phyloP scores from a whole-genome alignment of 2,329 filamentous ascomycete genomes.

The Arthroderma sp. region DNA sequence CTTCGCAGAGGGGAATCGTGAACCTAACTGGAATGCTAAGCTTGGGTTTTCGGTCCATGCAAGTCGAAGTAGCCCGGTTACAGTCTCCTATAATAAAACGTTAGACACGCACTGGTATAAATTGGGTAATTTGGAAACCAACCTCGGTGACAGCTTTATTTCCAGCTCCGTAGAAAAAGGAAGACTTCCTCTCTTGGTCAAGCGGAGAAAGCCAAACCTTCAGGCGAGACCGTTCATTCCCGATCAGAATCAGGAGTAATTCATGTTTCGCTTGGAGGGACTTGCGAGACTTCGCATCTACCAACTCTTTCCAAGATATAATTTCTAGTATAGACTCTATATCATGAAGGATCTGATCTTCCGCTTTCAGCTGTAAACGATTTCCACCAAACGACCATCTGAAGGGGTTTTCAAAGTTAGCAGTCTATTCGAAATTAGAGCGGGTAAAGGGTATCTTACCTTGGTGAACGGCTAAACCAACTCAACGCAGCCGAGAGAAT shows the following conservation, averaged over 20 bases:
- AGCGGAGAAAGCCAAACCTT: slow-evolving; percentile 84
- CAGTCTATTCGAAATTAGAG: not conserved
- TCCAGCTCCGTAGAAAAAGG: slow-evolving; percentile 36
- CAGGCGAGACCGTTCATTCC: slow-evolving; percentile 72
- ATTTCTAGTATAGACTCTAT: slow-evolving; percentile 55
- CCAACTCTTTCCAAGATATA: slow-evolving; percentile 44
- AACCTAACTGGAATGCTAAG: slow-evolving; percentile 72
- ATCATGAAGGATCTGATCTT: slow-evolving; percentile 69
- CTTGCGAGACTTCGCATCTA: slow-evolving; percentile 43
- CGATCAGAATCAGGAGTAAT: slow-evolving; percentile 65
- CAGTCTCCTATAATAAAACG: slow-evolving; percentile 21
- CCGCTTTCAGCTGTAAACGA: slow-evolving; percentile 81
- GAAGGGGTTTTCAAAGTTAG: slow-evolving; percentile 15
- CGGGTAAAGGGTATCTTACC: slow-evolving; percentile 28
- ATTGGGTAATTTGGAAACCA: not conserved
- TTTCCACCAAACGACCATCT: slow-evolving; percentile 94
- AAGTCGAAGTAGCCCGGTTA: slow-evolving; percentile 57
- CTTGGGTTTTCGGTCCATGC: slow-evolving; percentile 80
- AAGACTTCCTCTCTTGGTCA: slow-evolving; percentile 47
- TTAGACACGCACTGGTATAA: not conserved
- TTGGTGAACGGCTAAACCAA: slow-evolving; percentile 76
- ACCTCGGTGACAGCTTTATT: slow-evolving; percentile 11
- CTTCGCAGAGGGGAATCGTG: slow-evolving; percentile 64
- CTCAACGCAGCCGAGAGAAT: slow-evolving; percentile 72
- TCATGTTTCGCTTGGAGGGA: slow-evolving; percentile 68